Base-by-base conservation (phyloP, 768 basidiomycete species). In the Porpolomopsis calyptriformis region DNA sequence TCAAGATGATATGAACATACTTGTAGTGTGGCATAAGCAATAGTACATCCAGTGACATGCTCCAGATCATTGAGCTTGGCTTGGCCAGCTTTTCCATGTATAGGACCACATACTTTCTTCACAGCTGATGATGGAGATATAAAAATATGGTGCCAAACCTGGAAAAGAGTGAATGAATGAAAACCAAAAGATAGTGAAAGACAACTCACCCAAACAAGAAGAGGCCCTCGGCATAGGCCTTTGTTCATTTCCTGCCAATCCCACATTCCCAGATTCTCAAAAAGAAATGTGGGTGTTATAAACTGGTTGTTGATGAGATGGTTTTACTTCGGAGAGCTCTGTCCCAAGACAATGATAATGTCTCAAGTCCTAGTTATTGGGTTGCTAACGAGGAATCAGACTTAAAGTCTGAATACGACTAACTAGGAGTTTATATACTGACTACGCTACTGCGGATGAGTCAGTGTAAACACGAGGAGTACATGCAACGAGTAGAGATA, bases 91-190 rank as follows among this genome's bases (percentile, higher is more conserved):
- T 52, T 52, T 2, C 42, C 38, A 14, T 23, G 33, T 9, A 23
- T n/a, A 26, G 23, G 33, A 23, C 47, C 43, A 1, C 41, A 42
- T 11, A 24, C 38, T 11, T 39, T 33, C 16, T 26, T 5, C 8
- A 29, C 18, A 1, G 51, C 51, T 18, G 48, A 49, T 16, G 51
- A 39, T 4, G 51, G 51, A 12, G 29, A 38, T 9, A 39, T 52
- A 27, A 45, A 52, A 4, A 52, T 52, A 34, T 52, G 51, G 27
- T 40, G 34, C 35, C 38, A 52, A 22, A 46, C 44, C 51, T 52
- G 14, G 31, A 7, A 14, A 37, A 25, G 14, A 16, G 4, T 20
- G 23, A 18, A 33, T 20, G 12, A 27, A 19, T 18, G 46, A 11
- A 24, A 16, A 11, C 11, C 42, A 18, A 22, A n/a, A n/a, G n/a